Base-by-base conservation (phyloP, 116 monocot species). In the Cymodocea nodosa region DNA sequence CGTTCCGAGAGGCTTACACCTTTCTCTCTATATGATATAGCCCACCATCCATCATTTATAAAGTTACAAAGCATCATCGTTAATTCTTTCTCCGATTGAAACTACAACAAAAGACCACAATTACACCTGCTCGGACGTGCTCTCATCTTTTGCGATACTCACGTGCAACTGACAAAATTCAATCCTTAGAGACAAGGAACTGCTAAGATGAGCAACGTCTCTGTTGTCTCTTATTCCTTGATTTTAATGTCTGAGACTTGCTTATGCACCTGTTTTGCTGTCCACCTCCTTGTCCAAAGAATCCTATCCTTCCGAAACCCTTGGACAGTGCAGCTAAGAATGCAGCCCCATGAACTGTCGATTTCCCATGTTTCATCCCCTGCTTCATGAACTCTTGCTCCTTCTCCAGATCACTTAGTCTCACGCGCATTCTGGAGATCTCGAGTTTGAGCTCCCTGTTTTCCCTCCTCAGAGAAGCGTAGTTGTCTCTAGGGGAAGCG, bases 361-460 rank as follows among this genome's bases (percentile, higher is more conserved):
- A 70, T 53, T 72, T 78, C 15, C 71, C 59, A 12, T 84, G 64
- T 23, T 76, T 75, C 81, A 80, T 84, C 44, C 86, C 86, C 52
- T 74, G 76, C 74, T 82, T 89, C 85, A 89, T 94, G 44, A 71
- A 64, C 6, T 73, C 86, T 56, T 94, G 93, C 48, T 82, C 93
- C 74, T 84, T 86, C 84, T 94, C 93, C 71, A 89, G 56, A 53
- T 89, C 93, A 15, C 79, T 94, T 10, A 89, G 77, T 76, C 93
- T 77, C 68, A 82, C 86, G 5, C 93, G 59, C 86, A 94, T 89
- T 44, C 93, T 79, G 0, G 86, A 66, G 61, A 94, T 82, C 74
- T 94, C 93, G 14, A 94, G 86, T 78, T 80, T 94, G 10, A 94
- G 86, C 62, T 94, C 93, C 49, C 89, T 63, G 55, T 94, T 94